These are phyloP conservation scores for Rhododendron ovatum DNA, from an alignment of 148 eudicot genomes.

Conservation along the genomic window DNA sequence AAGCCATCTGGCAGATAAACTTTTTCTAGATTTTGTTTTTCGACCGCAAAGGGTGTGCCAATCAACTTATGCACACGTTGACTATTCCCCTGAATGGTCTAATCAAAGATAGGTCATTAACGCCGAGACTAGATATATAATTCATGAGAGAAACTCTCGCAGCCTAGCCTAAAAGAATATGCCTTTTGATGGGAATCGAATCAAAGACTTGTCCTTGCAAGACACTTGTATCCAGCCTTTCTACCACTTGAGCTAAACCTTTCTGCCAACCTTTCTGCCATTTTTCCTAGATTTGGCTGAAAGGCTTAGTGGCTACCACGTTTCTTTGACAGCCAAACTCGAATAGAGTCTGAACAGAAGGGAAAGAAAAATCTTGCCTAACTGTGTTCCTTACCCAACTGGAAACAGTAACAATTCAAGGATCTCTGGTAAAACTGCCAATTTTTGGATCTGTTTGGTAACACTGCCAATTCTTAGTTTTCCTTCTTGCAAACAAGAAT, in stretches of 20 bases:
- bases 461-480: not conserved
- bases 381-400: not conserved
- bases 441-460: not conserved
- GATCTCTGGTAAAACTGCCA: not conserved
- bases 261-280: not conserved
- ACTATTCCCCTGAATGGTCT: not conserved
- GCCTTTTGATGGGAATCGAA: no score
- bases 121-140: not conserved
- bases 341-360: not conserved
- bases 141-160: not conserved
- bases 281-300: not conserved
- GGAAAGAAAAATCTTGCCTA: not conserved
- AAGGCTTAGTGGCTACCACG: not conserved
- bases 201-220: no score
- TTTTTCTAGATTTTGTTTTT: not conserved
- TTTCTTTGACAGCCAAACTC: not conserved
- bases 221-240: not conserved
- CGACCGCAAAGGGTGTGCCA: not conserved
- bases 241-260: no score
- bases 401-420: not conserved
- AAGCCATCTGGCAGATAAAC: not conserved
- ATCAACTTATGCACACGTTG: not conserved
- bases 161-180: no score
- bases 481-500: not conserved
- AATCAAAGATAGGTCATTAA: not conserved